Percentiles rank a stretch among this genome's conserved stretches.
These are phyloP conservation scores for Strobilomyces dryophilus DNA, from an alignment of 768 basidiomycete genomes.

Conservation along the genomic window DNA sequence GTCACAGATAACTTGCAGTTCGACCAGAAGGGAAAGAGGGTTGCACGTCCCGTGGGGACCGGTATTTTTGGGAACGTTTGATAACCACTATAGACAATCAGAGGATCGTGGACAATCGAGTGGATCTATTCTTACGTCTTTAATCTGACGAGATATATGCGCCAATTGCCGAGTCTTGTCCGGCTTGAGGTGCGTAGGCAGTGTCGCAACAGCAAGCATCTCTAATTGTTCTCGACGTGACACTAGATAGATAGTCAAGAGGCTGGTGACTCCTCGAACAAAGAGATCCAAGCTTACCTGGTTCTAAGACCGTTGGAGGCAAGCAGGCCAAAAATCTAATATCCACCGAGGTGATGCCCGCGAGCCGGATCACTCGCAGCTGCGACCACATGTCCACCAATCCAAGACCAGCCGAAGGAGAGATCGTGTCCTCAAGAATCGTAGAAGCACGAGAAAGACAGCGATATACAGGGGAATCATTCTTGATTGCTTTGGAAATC, in stretches of 20 bases:
- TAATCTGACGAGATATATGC: conserved; percentile 19
- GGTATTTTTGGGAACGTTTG: conserved; percentile 1
- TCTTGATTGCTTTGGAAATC: conserved; percentile 42
- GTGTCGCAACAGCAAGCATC: conserved; percentile 20
- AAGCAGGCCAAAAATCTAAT: conserved; percentile 15
- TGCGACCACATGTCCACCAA: conserved; percentile 68
- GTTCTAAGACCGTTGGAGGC: neutral
- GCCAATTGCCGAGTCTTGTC: conserved; percentile 5
- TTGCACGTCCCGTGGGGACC: conserved; percentile 5
- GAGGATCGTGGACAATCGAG: neutral
- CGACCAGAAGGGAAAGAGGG: conserved; percentile 23
- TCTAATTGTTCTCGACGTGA: conserved; percentile 23
- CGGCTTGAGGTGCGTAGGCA: conserved; percentile 14
- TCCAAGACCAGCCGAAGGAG: conserved; percentile 67
- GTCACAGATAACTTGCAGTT: conserved; percentile 21
- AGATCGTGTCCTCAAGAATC: conserved; percentile 45
- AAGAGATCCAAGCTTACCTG: conserved; percentile 10
- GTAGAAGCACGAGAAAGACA: conserved; percentile 31
- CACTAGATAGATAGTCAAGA: conserved; percentile 7
- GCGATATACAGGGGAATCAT: conserved; percentile 32
- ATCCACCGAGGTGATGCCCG: conserved; percentile 16
- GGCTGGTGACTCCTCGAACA: neutral
- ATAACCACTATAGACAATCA: conserved; percentile 18
- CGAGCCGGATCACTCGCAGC: conserved; percentile 28
- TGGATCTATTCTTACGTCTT: conserved; percentile 14